Evolutionary conservation across 1,139 yeast genomes (phyloP).

Genomic region (Taphrina communis): DNA sequence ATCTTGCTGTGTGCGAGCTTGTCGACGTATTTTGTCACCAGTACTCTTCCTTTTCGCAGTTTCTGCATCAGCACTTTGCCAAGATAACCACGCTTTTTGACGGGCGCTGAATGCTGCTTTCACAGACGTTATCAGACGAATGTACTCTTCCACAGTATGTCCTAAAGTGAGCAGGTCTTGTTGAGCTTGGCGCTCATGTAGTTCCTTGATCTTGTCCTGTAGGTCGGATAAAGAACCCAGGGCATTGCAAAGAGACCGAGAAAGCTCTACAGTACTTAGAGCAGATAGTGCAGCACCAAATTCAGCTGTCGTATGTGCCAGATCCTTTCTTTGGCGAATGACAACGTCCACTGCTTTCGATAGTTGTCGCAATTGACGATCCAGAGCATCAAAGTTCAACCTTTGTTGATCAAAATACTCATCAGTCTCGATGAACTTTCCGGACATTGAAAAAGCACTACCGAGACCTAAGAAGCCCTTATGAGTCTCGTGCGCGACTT

Average conservation of each 20-base stretch:
- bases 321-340: constrained; percentile 75
- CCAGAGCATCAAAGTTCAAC: constrained; percentile 72
- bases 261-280: constrained; percentile 76
- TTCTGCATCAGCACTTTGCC: constrained; percentile 62
- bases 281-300: constrained; percentile 61
- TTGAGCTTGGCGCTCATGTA: constrained; percentile 76
- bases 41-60: constrained; percentile 57
- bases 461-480: constrained; percentile 59
- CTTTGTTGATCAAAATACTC: constrained; percentile 72
- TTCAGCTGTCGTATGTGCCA: constrained; percentile 64
- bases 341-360: constrained; percentile 75
- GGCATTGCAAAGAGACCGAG: constrained; percentile 67
- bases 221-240: constrained; percentile 71
- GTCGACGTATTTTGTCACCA: constrained; percentile 62
- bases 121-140: constrained; percentile 76
- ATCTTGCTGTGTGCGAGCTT: constrained; percentile 68
- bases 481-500: constrained; percentile 36
- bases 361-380: constrained; percentile 71
- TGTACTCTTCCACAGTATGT: constrained; percentile 84
- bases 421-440: constrained; percentile 73
- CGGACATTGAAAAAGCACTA: constrained; percentile 47
- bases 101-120: constrained; percentile 78
- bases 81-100: constrained; percentile 67
- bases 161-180: constrained; percentile 90
- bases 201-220: constrained; percentile 72